Evolutionary conservation across 371 early-diverging fungal genomes (phyloP).

Genomic region (Rhizopus sp.): DNA sequence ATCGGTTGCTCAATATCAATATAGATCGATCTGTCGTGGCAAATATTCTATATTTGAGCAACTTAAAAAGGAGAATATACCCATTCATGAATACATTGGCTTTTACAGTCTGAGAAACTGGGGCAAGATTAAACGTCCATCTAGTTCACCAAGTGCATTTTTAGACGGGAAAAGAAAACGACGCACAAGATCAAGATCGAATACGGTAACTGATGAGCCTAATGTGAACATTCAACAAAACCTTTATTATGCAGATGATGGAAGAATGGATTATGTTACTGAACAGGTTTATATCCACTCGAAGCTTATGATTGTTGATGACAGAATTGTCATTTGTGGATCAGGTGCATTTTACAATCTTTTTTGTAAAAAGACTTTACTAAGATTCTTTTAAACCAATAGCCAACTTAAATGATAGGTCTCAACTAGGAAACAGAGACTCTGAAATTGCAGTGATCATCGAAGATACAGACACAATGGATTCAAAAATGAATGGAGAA

Average conservation of each 20-base stretch:
- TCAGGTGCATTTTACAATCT: constrained; percentile 37
- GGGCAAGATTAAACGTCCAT: constrained; percentile 43
- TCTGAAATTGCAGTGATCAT: constrained; percentile 87
- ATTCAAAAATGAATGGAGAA: constrained; percentile 72
- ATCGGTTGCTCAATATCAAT: constrained; percentile 80
- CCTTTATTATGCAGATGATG: constrained; percentile 11
- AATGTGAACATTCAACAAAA: background rate
- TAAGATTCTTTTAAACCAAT: background rate
- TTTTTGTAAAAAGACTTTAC: background rate
- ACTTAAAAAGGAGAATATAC: constrained; percentile 63
- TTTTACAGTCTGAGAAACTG: constrained; percentile 80
- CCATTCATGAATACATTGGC: constrained; percentile 71
- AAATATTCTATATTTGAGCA: constrained; percentile 67
- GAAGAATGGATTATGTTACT: constrained; percentile 52
- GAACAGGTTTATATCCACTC: constrained; percentile 88
- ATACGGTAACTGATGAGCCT: constrained; percentile 1
- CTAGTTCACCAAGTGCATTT: background rate
- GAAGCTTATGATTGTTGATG: constrained; percentile 87
- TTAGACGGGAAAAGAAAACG: background rate
- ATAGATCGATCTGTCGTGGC: constrained; percentile 78
- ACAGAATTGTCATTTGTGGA: constrained; percentile 64
- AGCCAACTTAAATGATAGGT: constrained; percentile 60
- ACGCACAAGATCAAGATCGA: constrained; percentile 1
- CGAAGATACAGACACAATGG: constrained; percentile 72
- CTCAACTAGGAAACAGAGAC: constrained; percentile 89